Percentiles rank a stretch among this genome's conserved stretches.
These are phyloP conservation scores for Dothideomycetidae sp. DNA, from an alignment of 2,329 filamentous ascomycete species.

Conservation along the genomic window DNA sequence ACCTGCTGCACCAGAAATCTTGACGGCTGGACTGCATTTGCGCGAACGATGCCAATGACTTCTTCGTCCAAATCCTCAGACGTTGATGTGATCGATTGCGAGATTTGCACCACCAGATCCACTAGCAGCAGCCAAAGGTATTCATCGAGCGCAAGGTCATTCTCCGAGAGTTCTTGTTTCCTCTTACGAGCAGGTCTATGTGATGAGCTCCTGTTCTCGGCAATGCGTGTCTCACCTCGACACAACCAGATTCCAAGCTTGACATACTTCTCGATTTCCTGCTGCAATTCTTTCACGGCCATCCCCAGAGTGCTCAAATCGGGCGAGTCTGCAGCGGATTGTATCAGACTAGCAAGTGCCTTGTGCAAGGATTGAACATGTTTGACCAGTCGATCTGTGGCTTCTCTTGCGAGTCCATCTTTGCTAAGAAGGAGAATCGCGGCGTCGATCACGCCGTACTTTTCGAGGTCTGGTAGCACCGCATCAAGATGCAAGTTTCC, in stretches of 20 bases:
- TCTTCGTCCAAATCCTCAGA: slow-evolving; percentile 15
- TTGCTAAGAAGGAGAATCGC: slow-evolving; percentile 81
- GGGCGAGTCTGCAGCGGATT: slow-evolving; percentile 42
- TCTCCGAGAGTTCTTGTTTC: slow-evolving; percentile 35
- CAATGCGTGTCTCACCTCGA: slow-evolving; percentile 52
- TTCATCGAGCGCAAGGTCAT: slow-evolving; percentile 47
- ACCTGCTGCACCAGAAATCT: slow-evolving; percentile 11
- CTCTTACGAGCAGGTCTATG: slow-evolving; percentile 24
- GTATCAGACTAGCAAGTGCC: slow-evolving; percentile 59
- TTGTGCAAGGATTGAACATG: slow-evolving; percentile 70
- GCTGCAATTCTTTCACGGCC: slow-evolving; percentile 58
- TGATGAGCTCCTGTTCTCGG: slow-evolving; percentile 19
- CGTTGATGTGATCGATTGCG: slow-evolving; percentile 34
- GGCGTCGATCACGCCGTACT: slow-evolving; percentile 79
- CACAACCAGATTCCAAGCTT: slow-evolving; percentile 94
- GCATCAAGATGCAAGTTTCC: slow-evolving; percentile 66
- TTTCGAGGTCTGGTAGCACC: slow-evolving; percentile 76
- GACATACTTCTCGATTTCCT: slow-evolving; percentile 72
- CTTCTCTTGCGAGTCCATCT: slow-evolving; percentile 68
- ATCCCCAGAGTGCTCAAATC: slow-evolving; percentile 46
- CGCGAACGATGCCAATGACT: slow-evolving; percentile 48
- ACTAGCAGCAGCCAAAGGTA: slow-evolving; percentile 52
- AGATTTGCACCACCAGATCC: slow-evolving; percentile 44
- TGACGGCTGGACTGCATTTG: slow-evolving; percentile 44
- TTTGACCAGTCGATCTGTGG: slow-evolving; percentile 70